A percentile compares a stretch with the other conserved stretches of the same genome.
Conservation (phyloP, 192 early-diverging fungal species). For the Umbelopsis vinacea region DNA sequence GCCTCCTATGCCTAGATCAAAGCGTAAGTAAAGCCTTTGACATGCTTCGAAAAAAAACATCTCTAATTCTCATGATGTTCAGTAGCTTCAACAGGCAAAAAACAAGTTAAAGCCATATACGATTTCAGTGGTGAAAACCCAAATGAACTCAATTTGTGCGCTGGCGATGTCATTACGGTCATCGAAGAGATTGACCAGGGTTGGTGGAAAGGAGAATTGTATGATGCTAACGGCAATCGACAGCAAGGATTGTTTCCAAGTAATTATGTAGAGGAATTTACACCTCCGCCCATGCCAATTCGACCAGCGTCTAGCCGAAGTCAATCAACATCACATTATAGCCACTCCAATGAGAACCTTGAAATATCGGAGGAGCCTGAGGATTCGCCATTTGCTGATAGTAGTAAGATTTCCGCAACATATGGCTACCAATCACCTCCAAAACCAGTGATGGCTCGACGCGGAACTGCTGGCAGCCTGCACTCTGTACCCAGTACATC, state of each 20-base stretch:
- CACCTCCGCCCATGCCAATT: conserved; percentile 35
- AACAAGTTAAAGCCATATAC: conserved; percentile 75
- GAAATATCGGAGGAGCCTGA: conserved; percentile 11
- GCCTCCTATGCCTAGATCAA: conserved; percentile 1
- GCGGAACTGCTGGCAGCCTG: conserved; percentile 16
- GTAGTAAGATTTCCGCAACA: not conserved
- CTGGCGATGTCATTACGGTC: conserved; percentile 88
- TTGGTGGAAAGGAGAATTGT: conserved; percentile 91
- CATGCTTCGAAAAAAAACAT: not conserved
- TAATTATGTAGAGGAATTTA: conserved; percentile 83
- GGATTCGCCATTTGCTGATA: conserved; percentile 9
- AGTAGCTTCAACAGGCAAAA: conserved; percentile 37
- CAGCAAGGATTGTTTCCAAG: conserved; percentile 89
- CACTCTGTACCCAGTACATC: not conserved
- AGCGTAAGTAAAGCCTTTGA: not conserved
- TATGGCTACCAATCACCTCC: not conserved
- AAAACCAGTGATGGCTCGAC: conserved; percentile 15
- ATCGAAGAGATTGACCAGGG: conserved; percentile 88
- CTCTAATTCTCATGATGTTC: not conserved
- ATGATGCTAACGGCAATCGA: conserved; percentile 63
- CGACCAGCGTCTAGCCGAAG: conserved; percentile 27
- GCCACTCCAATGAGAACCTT: not conserved
- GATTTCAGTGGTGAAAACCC: conserved; percentile 80
- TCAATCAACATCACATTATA: not conserved
- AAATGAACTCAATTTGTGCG: conserved; percentile 81